A percentile compares a stretch with the other conserved stretches of the same genome.
phyloP scores from a whole-genome alignment of 73 alveolate genomes.

The Paramecium pentaurelia region DNA sequence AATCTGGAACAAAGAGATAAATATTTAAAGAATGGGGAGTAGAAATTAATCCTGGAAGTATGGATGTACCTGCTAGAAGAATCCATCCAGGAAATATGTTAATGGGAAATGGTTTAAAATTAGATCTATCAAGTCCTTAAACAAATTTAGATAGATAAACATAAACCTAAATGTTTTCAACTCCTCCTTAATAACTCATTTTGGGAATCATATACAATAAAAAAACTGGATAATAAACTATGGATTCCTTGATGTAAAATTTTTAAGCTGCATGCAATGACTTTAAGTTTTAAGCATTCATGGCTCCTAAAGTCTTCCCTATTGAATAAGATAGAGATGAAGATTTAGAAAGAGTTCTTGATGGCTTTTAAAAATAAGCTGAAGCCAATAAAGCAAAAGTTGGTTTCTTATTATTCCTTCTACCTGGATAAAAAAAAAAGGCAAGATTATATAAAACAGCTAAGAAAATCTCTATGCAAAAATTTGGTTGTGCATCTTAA shows the following conservation, averaged over 20 bases:
- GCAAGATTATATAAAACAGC: constrained; percentile 19
- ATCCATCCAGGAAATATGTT: constrained; percentile 68
- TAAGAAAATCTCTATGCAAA: not conserved
- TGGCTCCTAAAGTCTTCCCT: not conserved
- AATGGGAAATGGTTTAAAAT: constrained; percentile 62
- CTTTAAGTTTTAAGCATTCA: constrained; percentile 28
- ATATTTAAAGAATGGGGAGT: constrained; percentile 82
- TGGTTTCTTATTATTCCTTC: not conserved
- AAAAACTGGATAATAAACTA: not conserved
- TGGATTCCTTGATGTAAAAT: constrained; percentile 19
- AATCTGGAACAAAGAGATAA: constrained; percentile 56
- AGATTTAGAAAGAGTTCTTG: not conserved
- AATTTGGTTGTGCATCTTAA: constrained; percentile 17
- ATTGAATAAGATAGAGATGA: constrained; percentile 26
- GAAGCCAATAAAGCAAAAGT: not conserved
- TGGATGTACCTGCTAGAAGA: constrained; percentile 54
- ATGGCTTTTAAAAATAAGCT: not conserved
- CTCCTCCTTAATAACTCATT: not conserved
- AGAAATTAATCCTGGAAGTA: constrained; percentile 62
- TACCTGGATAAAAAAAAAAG: constrained; percentile 31
- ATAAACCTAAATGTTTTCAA: constrained; percentile 78
- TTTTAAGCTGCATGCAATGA: constrained; percentile 20
- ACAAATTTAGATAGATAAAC: constrained; percentile 82
- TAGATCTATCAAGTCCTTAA: constrained; percentile 63
- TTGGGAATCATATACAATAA: not conserved